These are phyloP conservation scores for Phytopythium chamaehyphon DNA, from an alignment of 352 stramenopile species.

Conservation along the genomic window DNA sequence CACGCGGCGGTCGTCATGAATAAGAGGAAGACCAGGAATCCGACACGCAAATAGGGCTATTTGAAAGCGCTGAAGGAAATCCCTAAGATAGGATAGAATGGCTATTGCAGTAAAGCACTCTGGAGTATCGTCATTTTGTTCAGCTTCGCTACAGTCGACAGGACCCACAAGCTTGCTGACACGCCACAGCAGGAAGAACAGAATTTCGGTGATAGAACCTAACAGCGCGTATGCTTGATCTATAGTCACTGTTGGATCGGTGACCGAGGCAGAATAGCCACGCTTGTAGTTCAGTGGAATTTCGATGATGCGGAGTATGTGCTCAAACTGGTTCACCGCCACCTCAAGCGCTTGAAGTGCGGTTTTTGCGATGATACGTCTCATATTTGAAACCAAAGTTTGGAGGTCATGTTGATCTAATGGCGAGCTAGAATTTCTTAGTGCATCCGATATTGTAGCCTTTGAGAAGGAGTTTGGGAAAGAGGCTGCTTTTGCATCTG, in stretches of 20 bases:
- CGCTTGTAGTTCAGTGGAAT: constrained; percentile 15
- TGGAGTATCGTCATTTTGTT: constrained; percentile 7
- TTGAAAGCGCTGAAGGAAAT: constrained; percentile 48
- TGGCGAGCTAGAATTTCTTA: background rate
- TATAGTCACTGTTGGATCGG: constrained; percentile 7
- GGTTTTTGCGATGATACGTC: constrained; percentile 35
- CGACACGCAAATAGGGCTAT: constrained; percentile 47
- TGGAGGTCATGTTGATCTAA: constrained; percentile 10
- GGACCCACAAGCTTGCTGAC: constrained; percentile 37
- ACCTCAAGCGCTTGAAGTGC: constrained; percentile 36
- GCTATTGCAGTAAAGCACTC: constrained; percentile 35
- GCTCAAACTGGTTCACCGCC: constrained; percentile 51
- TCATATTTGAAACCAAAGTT: constrained; percentile 27
- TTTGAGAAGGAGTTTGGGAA: background rate
- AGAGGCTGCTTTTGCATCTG: constrained; percentile 16
- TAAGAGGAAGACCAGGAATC: constrained; percentile 35
- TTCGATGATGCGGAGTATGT: constrained; percentile 42
- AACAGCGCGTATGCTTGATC: constrained; percentile 54
- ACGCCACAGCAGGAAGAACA: constrained; percentile 56
- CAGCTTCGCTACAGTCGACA: constrained; percentile 14
- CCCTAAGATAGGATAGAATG: constrained; percentile 47
- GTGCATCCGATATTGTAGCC: background rate
- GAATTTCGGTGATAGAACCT: constrained; percentile 37
- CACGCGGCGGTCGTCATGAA: constrained; percentile 51
- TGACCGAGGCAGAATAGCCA: background rate